Evolutionary conservation across 495 filamentous ascomycete genomes (phyloP), one percentile per base, ranked within the genome.

Genomic region (Aspergillus diversus): DNA sequence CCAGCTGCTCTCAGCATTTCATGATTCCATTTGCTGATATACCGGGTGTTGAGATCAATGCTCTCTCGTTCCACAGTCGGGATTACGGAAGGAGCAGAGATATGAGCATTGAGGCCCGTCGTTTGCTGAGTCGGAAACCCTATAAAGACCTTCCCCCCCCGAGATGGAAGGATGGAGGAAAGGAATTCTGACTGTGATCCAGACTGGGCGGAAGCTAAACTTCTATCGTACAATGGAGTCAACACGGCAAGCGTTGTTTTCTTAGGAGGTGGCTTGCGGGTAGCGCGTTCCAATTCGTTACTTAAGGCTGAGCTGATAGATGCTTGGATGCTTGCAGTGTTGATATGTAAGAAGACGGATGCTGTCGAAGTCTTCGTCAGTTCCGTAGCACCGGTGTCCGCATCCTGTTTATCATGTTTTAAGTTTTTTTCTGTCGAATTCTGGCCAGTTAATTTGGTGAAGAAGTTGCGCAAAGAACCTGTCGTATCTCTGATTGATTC

Each of bases 41-140:
- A 93, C 52, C 92, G 88, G 48, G 96, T 95, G 75, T 98, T 98
- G 56, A 99, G 82, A 71, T 99, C 96, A 49, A 98, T 96, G 55
- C 89, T 92, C 74, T 99, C 96, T 59, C 96, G 86, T 78, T 99
- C 96, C n/a, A 98, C 96, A 0, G 96, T 99, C 4, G 96, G 96
- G 64, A 99, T 98, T 43, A 98, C 89, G 15, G 94, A 97, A 7
- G 93, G 93, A 1, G 96, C 96, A n/a, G 93, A 97, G n/a, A 99
- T 90, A 76, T 99, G 96, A 67, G 92, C 91, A 35, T 92, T 90
- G 12, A 93, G 87, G 32, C 93, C 93, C 4, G 96, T 99, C 1
- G 96, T 99, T 76, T 99, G 96, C 51, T 91, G 90, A 4, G 96
- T 99, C 31, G 95, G 94, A 73, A 98, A 98, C 2, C 96, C 96